phyloP scores from a whole-genome alignment of 177 flowering plant species.

The Vitis hybrid region DNA sequence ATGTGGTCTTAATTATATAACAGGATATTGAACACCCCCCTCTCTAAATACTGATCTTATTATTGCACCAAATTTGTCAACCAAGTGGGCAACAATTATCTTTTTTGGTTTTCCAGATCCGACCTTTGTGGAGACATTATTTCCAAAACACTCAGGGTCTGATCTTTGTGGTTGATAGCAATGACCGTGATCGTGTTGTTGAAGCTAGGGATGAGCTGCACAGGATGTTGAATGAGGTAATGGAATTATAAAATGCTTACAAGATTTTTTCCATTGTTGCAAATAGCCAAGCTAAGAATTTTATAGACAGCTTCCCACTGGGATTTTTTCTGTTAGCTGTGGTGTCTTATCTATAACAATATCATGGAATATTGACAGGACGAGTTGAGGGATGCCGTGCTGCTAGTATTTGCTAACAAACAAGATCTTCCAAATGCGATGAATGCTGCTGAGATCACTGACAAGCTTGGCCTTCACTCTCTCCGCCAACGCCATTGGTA shows the following conservation, averaged over 20 bases:
- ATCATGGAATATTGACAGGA: conserved; percentile 24
- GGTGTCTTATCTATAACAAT: background rate
- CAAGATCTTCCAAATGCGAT: conserved; percentile 62
- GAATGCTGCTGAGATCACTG: conserved; percentile 59
- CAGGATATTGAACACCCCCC: background rate
- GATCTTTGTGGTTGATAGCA: conserved; percentile 57
- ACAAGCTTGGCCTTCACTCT: conserved; percentile 57
- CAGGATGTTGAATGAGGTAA: conserved; percentile 57
- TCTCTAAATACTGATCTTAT: background rate
- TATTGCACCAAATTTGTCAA: background rate
- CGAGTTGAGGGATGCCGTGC: conserved; percentile 49
- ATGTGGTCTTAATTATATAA: background rate
- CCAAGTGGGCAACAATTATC: background rate
- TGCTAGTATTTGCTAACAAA: conserved; percentile 54
- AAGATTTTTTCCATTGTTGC: background rate
- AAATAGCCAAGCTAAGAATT: background rate
- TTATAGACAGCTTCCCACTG: background rate
- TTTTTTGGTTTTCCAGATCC: conserved; percentile 28
- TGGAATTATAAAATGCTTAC: background rate
- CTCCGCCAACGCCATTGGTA: conserved; percentile 59
- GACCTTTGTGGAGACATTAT: conserved; percentile 59
- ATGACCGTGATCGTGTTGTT: conserved; percentile 51
- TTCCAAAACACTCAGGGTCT: conserved; percentile 56
- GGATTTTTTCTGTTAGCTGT: background rate
- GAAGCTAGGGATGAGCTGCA: conserved; percentile 54